Evolutionary conservation across 192 early-diverging fungal species (phyloP), one percentile per base, ranked within the genome.

Genomic region (Backusella psychrophila): DNA sequence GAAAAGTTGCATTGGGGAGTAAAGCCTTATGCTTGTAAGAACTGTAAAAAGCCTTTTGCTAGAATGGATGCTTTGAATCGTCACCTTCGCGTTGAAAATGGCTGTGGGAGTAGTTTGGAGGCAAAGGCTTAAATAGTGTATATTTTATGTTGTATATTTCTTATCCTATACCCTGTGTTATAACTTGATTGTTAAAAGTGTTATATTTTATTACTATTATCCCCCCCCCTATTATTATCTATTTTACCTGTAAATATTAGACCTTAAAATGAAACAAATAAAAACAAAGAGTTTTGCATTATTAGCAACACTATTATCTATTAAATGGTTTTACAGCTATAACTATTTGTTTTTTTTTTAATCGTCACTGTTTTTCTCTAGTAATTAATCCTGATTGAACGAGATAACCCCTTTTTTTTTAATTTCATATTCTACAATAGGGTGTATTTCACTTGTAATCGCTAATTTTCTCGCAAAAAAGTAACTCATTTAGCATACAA

Each of bases 31-130:
- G 89, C 86, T 34, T 95, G 93, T 69, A 80, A 83, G 12, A 81
- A 89, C 52, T 95, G 93, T 75, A 85, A 85, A 15, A 90, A 92
- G 26, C 83, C 86, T 31, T 95, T 95, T 83, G 92, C 93, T 14
- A 89, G 93, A 0, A 82, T 92, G 70, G 93, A 95, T 79, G 93
- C 93, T 46, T 83, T 95, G 35, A 91, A 90, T 77, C 86, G 93
- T 1, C 93, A 95, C 69, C 75, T 79, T 49, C 71, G 76, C 0
- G 82, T 83, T 9, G 80, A 81, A 33, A 81, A 81, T 59, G 80
- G 80, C 4, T 79, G 78, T 39, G 53, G 72, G n/a, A 56, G 56
- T 63, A 63, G 11, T 44, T 26, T 63, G 23, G 56, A 63, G 26
- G 56, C 56, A 63, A 63, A 63, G 26, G 21, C 56, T 26, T 63